A percentile compares a stretch with the other conserved stretches of the same genome.
Conservation (phyloP, 345 rosid genomes). For the Psidium friedrichsthalianum region DNA sequence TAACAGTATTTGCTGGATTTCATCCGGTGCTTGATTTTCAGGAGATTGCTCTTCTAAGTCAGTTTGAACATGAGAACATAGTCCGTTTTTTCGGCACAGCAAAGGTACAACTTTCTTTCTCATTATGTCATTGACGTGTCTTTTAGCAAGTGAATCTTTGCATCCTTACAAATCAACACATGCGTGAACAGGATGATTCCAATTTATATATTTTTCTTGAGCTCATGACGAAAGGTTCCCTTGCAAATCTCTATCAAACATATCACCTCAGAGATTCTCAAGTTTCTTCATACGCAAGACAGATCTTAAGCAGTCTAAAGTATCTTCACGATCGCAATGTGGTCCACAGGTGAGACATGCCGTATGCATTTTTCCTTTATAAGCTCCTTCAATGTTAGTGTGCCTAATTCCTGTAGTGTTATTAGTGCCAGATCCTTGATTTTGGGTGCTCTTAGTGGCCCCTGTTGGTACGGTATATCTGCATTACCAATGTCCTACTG, state of each 20-base stretch:
- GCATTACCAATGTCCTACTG: neutral
- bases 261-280: conserved; percentile 54
- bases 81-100: conserved; percentile 72
- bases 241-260: conserved; percentile 39
- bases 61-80: conserved; percentile 81
- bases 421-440: neutral
- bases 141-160: neutral
- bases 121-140: neutral
- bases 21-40: conserved; percentile 18
- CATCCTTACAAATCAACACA: neutral
- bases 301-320: conserved; percentile 67
- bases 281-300: conserved; percentile 68
- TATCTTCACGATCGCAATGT: conserved; percentile 76
- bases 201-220: conserved; percentile 80
- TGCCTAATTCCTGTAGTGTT: neutral
- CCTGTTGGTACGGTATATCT: neutral
- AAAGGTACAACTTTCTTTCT: conserved; percentile 31
- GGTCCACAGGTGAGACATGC: conserved; percentile 28
- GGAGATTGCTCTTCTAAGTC: conserved; percentile 86
- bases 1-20: neutral
- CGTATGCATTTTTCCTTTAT: neutral
- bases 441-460: neutral
- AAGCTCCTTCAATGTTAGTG: neutral
- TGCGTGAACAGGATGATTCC: conserved; percentile 45
- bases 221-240: conserved; percentile 77